phyloP scores from a whole-genome alignment of 305 asterid species.

The Solanum hybrid region DNA sequence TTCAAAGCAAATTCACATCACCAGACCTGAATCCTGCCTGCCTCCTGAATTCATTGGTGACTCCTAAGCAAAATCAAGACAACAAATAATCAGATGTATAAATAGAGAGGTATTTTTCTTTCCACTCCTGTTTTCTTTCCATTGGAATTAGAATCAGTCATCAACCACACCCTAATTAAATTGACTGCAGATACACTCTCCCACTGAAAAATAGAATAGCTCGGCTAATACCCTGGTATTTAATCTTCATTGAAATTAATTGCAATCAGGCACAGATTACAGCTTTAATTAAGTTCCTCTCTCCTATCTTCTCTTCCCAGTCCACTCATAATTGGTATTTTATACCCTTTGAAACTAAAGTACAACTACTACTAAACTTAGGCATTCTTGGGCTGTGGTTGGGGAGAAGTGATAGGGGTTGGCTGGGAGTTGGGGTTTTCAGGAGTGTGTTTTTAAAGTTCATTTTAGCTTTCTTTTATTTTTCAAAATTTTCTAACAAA shows the following conservation, averaged over 20 bases:
- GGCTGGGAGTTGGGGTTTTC: background rate
- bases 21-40: constrained; percentile 59
- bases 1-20: constrained; percentile 7
- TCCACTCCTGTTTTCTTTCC: background rate
- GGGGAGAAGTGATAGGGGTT: background rate
- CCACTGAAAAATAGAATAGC: background rate
- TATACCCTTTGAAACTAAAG: background rate
- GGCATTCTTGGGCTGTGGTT: background rate
- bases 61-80: constrained; percentile 32
- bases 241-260: background rate
- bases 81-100: background rate
- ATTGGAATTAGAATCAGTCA: background rate
- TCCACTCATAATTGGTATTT: background rate
- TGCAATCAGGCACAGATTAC: background rate
- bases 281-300: background rate
- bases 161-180: background rate
- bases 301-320: background rate
- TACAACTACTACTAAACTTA: background rate
- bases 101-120: background rate
- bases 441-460: background rate
- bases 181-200: background rate
- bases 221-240: background rate
- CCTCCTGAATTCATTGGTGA: constrained; percentile 51
- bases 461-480: background rate
- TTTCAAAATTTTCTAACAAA: background rate